Conservation (phyloP, 1,284 basidiomycete species). For the Inonotus hispidus region DNA sequence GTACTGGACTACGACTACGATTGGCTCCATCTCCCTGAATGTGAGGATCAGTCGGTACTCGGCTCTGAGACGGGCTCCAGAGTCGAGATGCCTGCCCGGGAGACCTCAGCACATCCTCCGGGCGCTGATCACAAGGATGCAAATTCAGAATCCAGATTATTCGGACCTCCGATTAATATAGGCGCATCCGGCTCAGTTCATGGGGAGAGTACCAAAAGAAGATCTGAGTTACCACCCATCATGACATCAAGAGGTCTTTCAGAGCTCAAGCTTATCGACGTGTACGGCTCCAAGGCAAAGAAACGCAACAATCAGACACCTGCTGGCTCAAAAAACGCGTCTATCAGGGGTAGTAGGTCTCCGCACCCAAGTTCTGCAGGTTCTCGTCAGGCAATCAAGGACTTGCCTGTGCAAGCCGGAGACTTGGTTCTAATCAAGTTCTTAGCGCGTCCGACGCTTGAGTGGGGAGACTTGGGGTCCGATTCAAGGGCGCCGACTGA, state of each 20-base stretch:
- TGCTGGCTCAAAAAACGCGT: not conserved
- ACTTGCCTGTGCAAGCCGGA: not conserved
- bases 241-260: not conserved
- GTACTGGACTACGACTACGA: conserved; percentile 12
- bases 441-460: conserved; percentile 8
- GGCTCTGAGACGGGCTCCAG: not conserved
- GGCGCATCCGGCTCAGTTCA: not conserved
- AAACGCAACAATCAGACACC: not conserved
- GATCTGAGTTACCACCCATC: not conserved
- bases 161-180: not conserved
- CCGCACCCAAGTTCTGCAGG: not conserved
- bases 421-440: conserved; percentile 12
- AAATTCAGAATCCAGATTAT: too few relatives aligned
- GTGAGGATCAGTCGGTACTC: not conserved
- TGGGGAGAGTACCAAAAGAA: not conserved
- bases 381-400: not conserved
- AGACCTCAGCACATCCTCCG: not conserved
- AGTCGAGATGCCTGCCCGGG: not conserved
- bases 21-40: conserved; percentile 3
- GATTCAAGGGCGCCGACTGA: not conserved
- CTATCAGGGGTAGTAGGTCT: not conserved
- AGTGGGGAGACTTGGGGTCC: not conserved
- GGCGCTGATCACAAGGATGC: too few relatives aligned
- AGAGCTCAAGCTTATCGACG: not conserved
- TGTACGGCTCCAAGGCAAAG: not conserved